Conservation (phyloP, 345 rosid species). For the Xanthoceras sorbifolium region DNA sequence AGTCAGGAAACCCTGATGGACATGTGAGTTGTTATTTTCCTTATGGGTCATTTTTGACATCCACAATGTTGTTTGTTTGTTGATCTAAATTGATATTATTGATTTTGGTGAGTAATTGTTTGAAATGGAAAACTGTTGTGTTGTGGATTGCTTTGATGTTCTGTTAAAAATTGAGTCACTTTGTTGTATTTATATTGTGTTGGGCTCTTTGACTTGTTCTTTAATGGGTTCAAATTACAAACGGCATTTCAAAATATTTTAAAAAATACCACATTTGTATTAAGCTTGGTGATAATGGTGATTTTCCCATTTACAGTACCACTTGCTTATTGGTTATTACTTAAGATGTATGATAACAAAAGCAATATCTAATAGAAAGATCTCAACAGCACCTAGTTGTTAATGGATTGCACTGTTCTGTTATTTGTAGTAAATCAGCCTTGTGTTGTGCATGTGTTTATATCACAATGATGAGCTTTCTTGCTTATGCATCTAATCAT, state of each 20-base stretch:
- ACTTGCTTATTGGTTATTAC: not conserved
- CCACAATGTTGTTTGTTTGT: not conserved
- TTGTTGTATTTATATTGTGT: not conserved
- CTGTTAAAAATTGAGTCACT: slow-evolving; percentile 13
- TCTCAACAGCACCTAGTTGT: not conserved
- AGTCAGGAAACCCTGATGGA: slow-evolving; percentile 89
- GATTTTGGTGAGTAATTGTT: not conserved
- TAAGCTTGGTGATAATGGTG: not conserved
- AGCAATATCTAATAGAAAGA: not conserved
- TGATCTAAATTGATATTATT: not conserved
- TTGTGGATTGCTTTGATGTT: not conserved
- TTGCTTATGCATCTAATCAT: not conserved
- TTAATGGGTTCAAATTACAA: not conserved
- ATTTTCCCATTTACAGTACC: not conserved
- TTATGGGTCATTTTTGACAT: not conserved
- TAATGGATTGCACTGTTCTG: not conserved
- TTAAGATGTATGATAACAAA: not conserved
- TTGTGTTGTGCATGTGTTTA: not conserved
- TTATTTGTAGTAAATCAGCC: not conserved
- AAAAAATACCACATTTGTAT: not conserved
- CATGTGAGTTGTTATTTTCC: slow-evolving; percentile 49
- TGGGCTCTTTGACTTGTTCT: not conserved
- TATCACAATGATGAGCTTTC: not conserved
- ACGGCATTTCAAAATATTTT: not conserved
- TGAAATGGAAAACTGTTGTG: not conserved